Conservation (phyloP, 352 stramenopile species). For the Pythium plurisporium region DNA sequence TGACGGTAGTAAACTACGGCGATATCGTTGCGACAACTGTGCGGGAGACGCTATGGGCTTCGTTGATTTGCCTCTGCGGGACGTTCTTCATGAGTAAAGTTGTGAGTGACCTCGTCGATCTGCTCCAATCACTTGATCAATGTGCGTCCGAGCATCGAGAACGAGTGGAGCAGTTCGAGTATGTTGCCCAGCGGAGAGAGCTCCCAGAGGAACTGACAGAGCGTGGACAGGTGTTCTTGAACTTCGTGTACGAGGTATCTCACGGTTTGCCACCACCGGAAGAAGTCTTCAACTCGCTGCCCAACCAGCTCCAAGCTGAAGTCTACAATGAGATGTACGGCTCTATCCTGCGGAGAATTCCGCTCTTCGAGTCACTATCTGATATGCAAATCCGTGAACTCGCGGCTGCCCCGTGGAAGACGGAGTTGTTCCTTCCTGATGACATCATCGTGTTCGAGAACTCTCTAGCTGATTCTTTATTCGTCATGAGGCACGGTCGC, state of each 20-base stretch:
- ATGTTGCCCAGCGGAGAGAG: slow-evolving; percentile 18
- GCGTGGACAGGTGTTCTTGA: slow-evolving; percentile 15
- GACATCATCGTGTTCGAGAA: slow-evolving; percentile 31
- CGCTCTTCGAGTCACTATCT: slow-evolving; percentile 20
- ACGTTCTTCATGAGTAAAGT: slow-evolving; percentile 38
- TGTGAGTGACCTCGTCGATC: slow-evolving; percentile 26
- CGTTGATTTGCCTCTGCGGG: slow-evolving; percentile 25
- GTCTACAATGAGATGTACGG: slow-evolving; percentile 29
- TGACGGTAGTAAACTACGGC: slow-evolving; percentile 36
- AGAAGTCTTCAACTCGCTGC: slow-evolving; percentile 20
- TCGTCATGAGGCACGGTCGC: slow-evolving; percentile 21
- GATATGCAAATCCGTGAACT: slow-evolving; percentile 24
- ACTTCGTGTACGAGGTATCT: slow-evolving; percentile 26
- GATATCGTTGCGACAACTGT: slow-evolving; percentile 30
- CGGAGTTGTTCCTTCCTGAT: slow-evolving; percentile 23
- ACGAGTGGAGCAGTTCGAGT: slow-evolving; percentile 21
- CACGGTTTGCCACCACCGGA: slow-evolving; percentile 22
- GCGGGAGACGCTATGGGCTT: slow-evolving; percentile 30
- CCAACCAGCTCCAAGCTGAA: slow-evolving; percentile 6
- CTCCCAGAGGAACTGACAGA: slow-evolving; percentile 14
- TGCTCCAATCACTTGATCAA: slow-evolving; percentile 26
- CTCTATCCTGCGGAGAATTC: slow-evolving; percentile 15
- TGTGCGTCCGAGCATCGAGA: slow-evolving; percentile 19
- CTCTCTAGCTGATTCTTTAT: slow-evolving; percentile 14
- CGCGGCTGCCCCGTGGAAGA: slow-evolving; percentile 18